Conservation (phyloP, 1,284 basidiomycete genomes). For the Fistulinella staudtii region DNA sequence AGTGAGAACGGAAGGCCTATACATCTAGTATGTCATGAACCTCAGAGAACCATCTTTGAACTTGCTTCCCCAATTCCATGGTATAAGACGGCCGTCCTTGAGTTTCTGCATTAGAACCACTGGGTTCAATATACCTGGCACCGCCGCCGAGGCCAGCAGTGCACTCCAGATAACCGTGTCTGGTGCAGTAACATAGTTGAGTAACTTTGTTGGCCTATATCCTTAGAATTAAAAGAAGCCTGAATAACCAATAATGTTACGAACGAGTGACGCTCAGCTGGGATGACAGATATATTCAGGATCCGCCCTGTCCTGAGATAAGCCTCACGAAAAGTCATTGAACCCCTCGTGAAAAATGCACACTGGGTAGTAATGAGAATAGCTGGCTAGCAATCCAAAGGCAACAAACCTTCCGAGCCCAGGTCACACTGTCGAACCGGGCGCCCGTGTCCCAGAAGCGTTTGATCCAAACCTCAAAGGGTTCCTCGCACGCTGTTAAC, state of each 20-base stretch:
- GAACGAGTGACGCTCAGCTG: slow-evolving; percentile 89
- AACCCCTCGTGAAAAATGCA: slow-evolving; percentile 91
- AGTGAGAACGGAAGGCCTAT: slow-evolving; percentile 1
- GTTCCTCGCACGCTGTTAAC: slow-evolving; percentile 90
- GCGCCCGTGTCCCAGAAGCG: slow-evolving; percentile 89
- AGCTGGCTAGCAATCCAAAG: background rate
- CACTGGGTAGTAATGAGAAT: slow-evolving; percentile 27
- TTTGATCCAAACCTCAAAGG: slow-evolving; percentile 72
- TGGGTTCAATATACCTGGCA: slow-evolving; percentile 82
- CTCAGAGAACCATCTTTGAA: slow-evolving; percentile 91
- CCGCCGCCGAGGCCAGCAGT: slow-evolving; percentile 78
- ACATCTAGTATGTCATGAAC: slow-evolving; percentile 33
- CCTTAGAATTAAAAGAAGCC: slow-evolving; percentile 7
- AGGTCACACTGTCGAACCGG: slow-evolving; percentile 85
- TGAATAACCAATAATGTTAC: slow-evolving; percentile 23
- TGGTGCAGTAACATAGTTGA: slow-evolving; percentile 95
- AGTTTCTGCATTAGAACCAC: slow-evolving; percentile 94
- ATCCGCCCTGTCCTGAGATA: slow-evolving; percentile 91
- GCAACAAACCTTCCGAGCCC: slow-evolving; percentile 80
- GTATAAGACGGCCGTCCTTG: slow-evolving; percentile 76
- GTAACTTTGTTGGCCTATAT: slow-evolving; percentile 82
- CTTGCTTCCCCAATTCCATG: slow-evolving; percentile 92
- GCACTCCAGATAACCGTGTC: slow-evolving; percentile 81
- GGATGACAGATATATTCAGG: slow-evolving; percentile 93
- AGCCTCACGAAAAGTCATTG: slow-evolving; percentile 94